phyloP scores from a whole-genome alignment of 2,329 filamentous ascomycete species.

The Orbilia oligospora region DNA sequence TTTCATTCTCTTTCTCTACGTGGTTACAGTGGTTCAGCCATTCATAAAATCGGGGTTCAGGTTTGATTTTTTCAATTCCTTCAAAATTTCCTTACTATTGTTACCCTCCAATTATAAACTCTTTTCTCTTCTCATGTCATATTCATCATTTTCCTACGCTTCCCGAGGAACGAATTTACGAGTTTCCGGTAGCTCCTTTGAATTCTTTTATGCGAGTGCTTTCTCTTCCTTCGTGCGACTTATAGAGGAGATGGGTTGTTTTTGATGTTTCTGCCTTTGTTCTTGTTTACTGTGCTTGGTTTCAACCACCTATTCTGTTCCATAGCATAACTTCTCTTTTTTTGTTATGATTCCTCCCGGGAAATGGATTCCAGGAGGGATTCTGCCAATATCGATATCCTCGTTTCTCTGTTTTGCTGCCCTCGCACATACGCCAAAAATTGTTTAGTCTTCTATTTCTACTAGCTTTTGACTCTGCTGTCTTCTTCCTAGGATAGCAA shows the following conservation, averaged over 20 bases:
- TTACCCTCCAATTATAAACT: slow-evolving; percentile 21
- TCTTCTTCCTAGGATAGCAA: neutral
- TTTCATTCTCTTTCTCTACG: slow-evolving; percentile 39
- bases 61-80: slow-evolving; percentile 51
- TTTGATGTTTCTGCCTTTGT: slow-evolving; percentile 21
- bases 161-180: slow-evolving; percentile 53
- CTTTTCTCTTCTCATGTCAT: neutral
- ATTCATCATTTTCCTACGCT: slow-evolving; percentile 25
- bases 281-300: slow-evolving; percentile 8
- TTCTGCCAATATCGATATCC: slow-evolving; percentile 27
- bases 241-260: slow-evolving; percentile 58
- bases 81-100: slow-evolving; percentile 10
- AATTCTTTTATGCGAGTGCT: slow-evolving; percentile 34
- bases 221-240: slow-evolving; percentile 38
- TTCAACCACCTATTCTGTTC: slow-evolving; percentile 34
- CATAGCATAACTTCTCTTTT: neutral
- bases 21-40: slow-evolving; percentile 52
- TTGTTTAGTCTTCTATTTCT: slow-evolving; percentile 14
- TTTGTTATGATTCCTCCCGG: slow-evolving; percentile 14
- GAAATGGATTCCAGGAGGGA: slow-evolving; percentile 2
- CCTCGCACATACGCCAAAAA: slow-evolving; percentile 36
- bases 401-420: slow-evolving; percentile 7
- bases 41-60: slow-evolving; percentile 61
- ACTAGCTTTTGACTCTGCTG: neutral
- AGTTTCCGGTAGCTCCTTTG: slow-evolving; percentile 39